A percentile compares a stretch with the other conserved stretches of the same genome.
phyloP scores from a whole-genome alignment of 2,329 filamentous ascomycete genomes.

The Colletotrichum musae region DNA sequence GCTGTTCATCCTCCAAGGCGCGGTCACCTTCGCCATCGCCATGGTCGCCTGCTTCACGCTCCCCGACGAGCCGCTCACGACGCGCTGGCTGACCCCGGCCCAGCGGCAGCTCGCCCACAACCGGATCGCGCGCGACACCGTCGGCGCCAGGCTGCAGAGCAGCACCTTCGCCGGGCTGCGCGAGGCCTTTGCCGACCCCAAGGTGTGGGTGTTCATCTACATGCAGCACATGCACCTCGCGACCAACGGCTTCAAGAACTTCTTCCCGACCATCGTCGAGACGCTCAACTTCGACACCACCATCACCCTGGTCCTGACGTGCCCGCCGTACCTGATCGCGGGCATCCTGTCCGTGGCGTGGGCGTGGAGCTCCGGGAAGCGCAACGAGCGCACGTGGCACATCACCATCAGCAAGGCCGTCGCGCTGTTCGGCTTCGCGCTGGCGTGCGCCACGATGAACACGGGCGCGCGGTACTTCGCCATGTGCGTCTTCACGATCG shows the following conservation, averaged over 20 bases:
- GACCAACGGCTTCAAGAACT: constrained; percentile 61
- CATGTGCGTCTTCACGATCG: constrained; percentile 49
- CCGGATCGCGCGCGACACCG: constrained; percentile 52
- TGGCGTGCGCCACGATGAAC: constrained; percentile 50
- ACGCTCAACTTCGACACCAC: constrained; percentile 57
- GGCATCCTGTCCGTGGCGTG: constrained; percentile 55
- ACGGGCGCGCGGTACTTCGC: constrained; percentile 47
- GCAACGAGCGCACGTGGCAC: constrained; percentile 64
- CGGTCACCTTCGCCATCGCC: constrained; percentile 48
- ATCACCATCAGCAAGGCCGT: constrained; percentile 58
- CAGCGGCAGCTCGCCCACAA: constrained; percentile 58
- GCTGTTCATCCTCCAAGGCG: constrained; percentile 52
- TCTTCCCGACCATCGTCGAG: constrained; percentile 53
- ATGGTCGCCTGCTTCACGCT: constrained; percentile 51
- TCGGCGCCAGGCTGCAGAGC: constrained; percentile 45
- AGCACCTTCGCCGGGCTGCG: constrained; percentile 58
- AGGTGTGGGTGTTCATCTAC: constrained; percentile 61
- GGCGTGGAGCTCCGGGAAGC: constrained; percentile 50
- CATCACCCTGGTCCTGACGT: constrained; percentile 60
- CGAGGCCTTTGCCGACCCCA: constrained; percentile 57
- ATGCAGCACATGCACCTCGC: constrained; percentile 65
- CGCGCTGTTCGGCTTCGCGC: constrained; percentile 49
- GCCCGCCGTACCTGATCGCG: constrained; percentile 59
- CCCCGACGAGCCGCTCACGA: constrained; percentile 55
- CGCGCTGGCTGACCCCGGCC: constrained; percentile 51